Conservation (phyloP, 257 asterid genomes). For the Perilla frutescens region DNA sequence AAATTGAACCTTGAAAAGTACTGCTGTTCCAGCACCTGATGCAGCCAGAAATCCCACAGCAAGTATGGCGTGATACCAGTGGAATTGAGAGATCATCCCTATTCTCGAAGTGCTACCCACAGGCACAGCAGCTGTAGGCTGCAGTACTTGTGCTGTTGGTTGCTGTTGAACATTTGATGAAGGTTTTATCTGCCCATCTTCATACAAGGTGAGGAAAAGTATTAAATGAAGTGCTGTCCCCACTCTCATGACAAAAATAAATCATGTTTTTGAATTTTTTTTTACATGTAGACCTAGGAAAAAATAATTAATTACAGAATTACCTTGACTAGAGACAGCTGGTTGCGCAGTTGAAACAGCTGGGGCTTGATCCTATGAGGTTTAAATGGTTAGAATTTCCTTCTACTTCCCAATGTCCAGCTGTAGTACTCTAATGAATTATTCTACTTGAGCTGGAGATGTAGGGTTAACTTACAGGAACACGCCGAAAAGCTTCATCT, state of each 20-base stretch:
- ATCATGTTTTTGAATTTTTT: neutral
- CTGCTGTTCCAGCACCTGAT: conserved; percentile 89
- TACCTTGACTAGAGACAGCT: conserved; percentile 67
- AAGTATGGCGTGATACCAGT: conserved; percentile 85
- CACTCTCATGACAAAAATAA: conserved; percentile 17
- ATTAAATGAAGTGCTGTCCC: conserved; percentile 31
- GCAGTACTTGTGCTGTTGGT: conserved; percentile 54
- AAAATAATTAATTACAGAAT: conserved; percentile 1
- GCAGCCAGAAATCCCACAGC: conserved; percentile 77
- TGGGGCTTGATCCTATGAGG: conserved; percentile 77
- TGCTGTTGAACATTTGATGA: conserved; percentile 58
- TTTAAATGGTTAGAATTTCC: conserved; percentile 29
- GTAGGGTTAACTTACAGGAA: conserved; percentile 69
- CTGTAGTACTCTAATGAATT: neutral
- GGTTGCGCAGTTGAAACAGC: conserved; percentile 59
- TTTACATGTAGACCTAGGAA: neutral
- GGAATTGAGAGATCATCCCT: conserved; percentile 64
- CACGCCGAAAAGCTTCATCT: conserved; percentile 95
- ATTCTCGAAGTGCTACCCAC: conserved; percentile 47
- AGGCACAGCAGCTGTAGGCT: conserved; percentile 54
- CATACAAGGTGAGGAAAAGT: conserved; percentile 28
- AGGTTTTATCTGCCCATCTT: conserved; percentile 66
- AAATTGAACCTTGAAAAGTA: conserved; percentile 75
- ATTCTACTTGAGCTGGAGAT: conserved; percentile 20
- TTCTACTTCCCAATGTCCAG: conserved; percentile 9